Evolutionary conservation across 345 rosid genomes (phyloP).

Genomic region (Brassica napus): DNA sequence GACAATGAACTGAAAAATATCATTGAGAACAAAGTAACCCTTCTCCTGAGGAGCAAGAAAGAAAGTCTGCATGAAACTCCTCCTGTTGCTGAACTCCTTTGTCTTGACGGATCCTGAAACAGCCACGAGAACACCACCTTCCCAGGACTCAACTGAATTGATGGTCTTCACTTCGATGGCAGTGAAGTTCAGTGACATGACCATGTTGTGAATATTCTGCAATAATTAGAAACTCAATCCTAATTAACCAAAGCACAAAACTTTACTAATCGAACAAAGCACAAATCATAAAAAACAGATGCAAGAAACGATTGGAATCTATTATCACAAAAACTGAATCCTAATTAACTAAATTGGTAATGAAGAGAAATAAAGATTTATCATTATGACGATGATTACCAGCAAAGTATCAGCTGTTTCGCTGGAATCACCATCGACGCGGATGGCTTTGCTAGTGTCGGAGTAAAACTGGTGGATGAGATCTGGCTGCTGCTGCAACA

Average conservation of each 20-base stretch:
- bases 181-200: slow-evolving; percentile 62
- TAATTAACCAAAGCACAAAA: slow-evolving; percentile 5
- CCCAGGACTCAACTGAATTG: slow-evolving; percentile 80
- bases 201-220: slow-evolving; percentile 79
- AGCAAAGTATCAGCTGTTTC: slow-evolving; percentile 72
- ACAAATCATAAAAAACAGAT: too few species aligned
- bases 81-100: slow-evolving; percentile 57
- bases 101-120: slow-evolving; percentile 85
- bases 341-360: not conserved
- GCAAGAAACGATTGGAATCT: too few species aligned
- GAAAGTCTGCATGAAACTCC: slow-evolving; percentile 81
- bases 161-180: slow-evolving; percentile 95
- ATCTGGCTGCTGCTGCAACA: slow-evolving; percentile 82
- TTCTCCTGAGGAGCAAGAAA: slow-evolving; percentile 96
- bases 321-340: not conserved
- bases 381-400: slow-evolving; percentile 41
- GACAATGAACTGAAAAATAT: slow-evolving; percentile 70
- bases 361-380: too few species aligned
- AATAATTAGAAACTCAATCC: slow-evolving; percentile 8
- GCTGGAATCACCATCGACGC: slow-evolving; percentile 69
- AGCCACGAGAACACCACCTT: slow-evolving; percentile 82
- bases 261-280: not conserved
- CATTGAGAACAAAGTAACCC: slow-evolving; percentile 89
- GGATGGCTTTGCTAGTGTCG: slow-evolving; percentile 69
- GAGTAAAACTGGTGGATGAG: slow-evolving; percentile 84